Conservation (phyloP, 169 alveolate genomes). For the Theileria annulata region DNA sequence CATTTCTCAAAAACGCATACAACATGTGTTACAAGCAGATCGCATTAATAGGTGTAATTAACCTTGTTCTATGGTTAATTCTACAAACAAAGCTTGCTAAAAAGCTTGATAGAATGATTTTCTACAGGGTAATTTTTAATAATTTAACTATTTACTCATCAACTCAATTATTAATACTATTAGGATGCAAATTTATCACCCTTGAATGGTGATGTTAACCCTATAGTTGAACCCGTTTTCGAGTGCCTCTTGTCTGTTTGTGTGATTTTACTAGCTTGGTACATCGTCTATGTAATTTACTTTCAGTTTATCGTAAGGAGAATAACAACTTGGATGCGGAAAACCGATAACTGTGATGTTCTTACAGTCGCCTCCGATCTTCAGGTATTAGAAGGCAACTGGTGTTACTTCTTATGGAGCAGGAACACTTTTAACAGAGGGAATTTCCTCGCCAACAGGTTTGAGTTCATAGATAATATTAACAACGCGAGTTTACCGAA, state of each 20-base stretch:
- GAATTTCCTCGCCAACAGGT: slow-evolving; percentile 69
- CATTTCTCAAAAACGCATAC: slow-evolving; percentile 74
- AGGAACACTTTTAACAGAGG: slow-evolving; percentile 49
- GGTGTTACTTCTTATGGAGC: slow-evolving; percentile 7
- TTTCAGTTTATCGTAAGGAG: slow-evolving; percentile 56
- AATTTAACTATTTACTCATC: background rate
- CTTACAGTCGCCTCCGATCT: slow-evolving; percentile 41
- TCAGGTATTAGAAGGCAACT: slow-evolving; percentile 38
- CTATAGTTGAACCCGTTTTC: slow-evolving; percentile 57
- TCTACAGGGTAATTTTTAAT: slow-evolving; percentile 53
- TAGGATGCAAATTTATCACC: background rate
- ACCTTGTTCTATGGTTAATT: slow-evolving; percentile 77
- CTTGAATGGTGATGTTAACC: background rate
- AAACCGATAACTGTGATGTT: slow-evolving; percentile 68
- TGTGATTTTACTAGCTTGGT: slow-evolving; percentile 59
- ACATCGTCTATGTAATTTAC: slow-evolving; percentile 38
- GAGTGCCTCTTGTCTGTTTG: slow-evolving; percentile 77
- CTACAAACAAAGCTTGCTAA: slow-evolving; percentile 81
- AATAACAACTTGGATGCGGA: slow-evolving; percentile 64
- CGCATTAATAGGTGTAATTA: slow-evolving; percentile 78
- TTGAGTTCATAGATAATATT: slow-evolving; percentile 77
- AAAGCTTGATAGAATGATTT: slow-evolving; percentile 71
- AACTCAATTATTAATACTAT: background rate
- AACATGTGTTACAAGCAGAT: slow-evolving; percentile 81
- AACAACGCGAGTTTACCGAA: slow-evolving; percentile 74